Conservation (phyloP, 1,284 basidiomycete genomes). For the Calocybe gambosa region DNA sequence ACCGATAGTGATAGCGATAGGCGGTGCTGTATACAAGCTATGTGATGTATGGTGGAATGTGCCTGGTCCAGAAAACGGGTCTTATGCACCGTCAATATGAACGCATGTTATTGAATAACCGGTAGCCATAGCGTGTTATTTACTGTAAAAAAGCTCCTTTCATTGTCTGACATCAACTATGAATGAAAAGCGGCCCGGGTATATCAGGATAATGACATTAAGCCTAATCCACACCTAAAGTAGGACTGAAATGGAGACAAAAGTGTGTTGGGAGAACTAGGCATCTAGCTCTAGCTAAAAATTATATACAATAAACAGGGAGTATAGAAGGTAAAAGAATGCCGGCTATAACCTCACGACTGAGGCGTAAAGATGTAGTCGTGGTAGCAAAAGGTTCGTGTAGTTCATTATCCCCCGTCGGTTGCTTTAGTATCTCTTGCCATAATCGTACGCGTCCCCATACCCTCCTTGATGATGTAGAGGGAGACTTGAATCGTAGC, state of each 20-base stretch:
- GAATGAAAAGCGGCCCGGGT: slow-evolving; percentile 10
- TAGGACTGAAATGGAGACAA: slow-evolving; percentile 6
- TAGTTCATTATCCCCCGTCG: slow-evolving; percentile 3
- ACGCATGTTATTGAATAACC: background rate
- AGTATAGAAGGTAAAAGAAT: slow-evolving; percentile 18
- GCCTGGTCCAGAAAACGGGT: slow-evolving; percentile 1
- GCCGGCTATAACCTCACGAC: slow-evolving; percentile 17
- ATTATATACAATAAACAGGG: slow-evolving; percentile 17
- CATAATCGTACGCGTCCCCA: slow-evolving; percentile 27
- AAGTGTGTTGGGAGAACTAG: slow-evolving; percentile 19
- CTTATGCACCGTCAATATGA: background rate
- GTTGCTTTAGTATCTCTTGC: slow-evolving; percentile 12
- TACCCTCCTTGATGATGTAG: slow-evolving; percentile 55
- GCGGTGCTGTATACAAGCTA: slow-evolving; percentile 19
- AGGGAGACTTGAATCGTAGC: slow-evolving; percentile 50
- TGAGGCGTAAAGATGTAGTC: slow-evolving; percentile 13
- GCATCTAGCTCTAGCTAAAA: slow-evolving; percentile 22
- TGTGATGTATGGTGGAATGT: slow-evolving; percentile 11
- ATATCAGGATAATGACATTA: slow-evolving; percentile 12
- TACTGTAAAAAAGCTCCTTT: too few species aligned
- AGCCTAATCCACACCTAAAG: slow-evolving; percentile 4
- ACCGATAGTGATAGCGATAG: slow-evolving; percentile 19
- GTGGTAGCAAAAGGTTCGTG: slow-evolving; percentile 6
- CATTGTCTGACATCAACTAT: background rate
- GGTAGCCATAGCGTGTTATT: too few species aligned